Percentiles rank a stretch among this genome's conserved stretches.
Evolutionary conservation across 2,329 filamentous ascomycete genomes (phyloP).

Genomic region (Epichloe typhina): DNA sequence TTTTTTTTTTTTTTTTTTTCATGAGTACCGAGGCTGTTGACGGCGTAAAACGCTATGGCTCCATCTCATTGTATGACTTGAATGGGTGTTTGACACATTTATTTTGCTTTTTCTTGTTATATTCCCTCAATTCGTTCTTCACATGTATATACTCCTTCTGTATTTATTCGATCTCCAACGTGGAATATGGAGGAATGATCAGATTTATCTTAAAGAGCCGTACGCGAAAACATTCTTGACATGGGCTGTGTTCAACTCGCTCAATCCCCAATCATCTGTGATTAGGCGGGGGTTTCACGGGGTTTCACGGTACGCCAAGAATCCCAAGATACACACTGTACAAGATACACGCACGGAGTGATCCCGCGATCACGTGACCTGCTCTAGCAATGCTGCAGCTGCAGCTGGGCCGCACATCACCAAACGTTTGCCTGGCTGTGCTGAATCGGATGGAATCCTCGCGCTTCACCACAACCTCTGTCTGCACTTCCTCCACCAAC

Average conservation of each 20-base stretch:
- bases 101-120: neutral
- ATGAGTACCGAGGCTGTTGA: neutral
- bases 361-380: conserved; percentile 24
- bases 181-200: neutral
- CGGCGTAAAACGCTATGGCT: neutral
- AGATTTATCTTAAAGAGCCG: neutral
- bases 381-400: conserved; percentile 9
- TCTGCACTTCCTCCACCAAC: conserved; percentile 4
- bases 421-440: conserved; percentile 8
- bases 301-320: neutral
- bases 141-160: neutral
- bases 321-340: neutral
- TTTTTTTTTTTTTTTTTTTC: neutral
- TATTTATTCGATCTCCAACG: neutral
- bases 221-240: neutral
- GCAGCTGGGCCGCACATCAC: conserved; percentile 17
- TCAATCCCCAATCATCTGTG: neutral
- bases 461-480: conserved; percentile 1
- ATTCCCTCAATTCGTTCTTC: neutral
- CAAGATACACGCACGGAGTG: conserved; percentile 2
- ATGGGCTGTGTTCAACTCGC: neutral
- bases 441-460: conserved; percentile 1
- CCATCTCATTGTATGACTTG: neutral
- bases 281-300: too few relatives aligned
- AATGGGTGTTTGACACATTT: neutral